phyloP scores from a whole-genome alignment of 2,329 filamentous ascomycete species.

The Claviceps monticola region DNA sequence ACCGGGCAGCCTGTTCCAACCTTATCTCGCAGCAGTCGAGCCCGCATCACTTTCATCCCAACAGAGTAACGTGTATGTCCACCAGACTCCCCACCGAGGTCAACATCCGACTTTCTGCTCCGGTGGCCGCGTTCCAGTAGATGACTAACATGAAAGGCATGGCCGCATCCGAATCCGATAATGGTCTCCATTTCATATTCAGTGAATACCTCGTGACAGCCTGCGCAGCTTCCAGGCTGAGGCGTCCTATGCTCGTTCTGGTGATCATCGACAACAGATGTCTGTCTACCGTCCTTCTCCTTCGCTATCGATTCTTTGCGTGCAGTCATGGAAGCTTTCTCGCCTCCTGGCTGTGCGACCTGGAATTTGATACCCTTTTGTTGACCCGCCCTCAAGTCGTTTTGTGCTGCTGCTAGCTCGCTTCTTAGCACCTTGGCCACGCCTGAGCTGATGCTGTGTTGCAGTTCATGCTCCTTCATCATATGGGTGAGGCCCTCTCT shows the following conservation, averaged over 20 bases:
- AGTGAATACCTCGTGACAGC: conserved; percentile 41
- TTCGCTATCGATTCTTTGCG: conserved; percentile 10
- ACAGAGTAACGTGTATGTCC: conserved; percentile 47
- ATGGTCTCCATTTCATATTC: conserved; percentile 57
- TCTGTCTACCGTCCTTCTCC: conserved; percentile 6
- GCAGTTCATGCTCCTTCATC: conserved; percentile 91
- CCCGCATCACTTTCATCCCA: conserved; percentile 77
- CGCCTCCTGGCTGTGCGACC: conserved; percentile 36
- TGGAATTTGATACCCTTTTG: conserved; percentile 83
- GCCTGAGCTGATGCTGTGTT: conserved; percentile 80
- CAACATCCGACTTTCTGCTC: conserved; percentile 31
- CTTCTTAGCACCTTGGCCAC: conserved; percentile 76
- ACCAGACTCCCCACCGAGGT: conserved; percentile 29
- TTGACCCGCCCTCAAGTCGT: conserved; percentile 63
- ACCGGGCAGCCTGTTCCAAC: conserved; percentile 52
- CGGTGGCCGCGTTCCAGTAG: conserved; percentile 42
- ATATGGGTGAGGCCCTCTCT: conserved; percentile 79
- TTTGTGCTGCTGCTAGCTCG: conserved; percentile 77
- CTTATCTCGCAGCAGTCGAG: conserved; percentile 60
- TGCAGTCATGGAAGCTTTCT: conserved; percentile 22
- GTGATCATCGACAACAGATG: background rate
- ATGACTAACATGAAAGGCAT: conserved; percentile 67
- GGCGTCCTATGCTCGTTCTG: conserved; percentile 19
- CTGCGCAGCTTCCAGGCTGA: conserved; percentile 43
- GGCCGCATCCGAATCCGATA: conserved; percentile 68